phyloP scores from a whole-genome alignment of 106 monocot species.

The Agapanthus africanus region DNA sequence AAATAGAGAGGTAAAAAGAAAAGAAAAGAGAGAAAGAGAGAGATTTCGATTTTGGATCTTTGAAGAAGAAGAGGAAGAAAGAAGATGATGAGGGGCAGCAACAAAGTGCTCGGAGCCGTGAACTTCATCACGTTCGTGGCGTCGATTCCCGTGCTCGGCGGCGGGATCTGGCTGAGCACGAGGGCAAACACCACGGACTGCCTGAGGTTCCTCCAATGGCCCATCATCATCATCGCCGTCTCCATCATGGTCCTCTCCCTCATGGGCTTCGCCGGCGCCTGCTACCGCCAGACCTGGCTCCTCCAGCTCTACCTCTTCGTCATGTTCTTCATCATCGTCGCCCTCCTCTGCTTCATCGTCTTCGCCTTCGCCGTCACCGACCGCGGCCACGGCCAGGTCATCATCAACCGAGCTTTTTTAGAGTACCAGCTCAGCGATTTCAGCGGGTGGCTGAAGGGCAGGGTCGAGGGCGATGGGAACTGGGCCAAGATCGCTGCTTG shows the following conservation, averaged over 20 bases:
- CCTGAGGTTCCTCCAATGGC: slow-evolving; percentile 81
- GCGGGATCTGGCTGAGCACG: slow-evolving; percentile 59
- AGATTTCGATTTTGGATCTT: no score
- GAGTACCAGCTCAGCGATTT: slow-evolving; percentile 85
- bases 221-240: slow-evolving; percentile 59
- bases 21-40: no score
- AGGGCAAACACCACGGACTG: slow-evolving; percentile 65
- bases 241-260: slow-evolving; percentile 78
- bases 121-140: slow-evolving; percentile 73
- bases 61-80: no score
- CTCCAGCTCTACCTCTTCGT: slow-evolving; percentile 70
- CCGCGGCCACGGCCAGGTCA: slow-evolving; percentile 44
- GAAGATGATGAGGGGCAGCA: slow-evolving; percentile 48
- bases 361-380: slow-evolving; percentile 90
- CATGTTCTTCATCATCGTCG: slow-evolving; percentile 65
- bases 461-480: slow-evolving; percentile 32
- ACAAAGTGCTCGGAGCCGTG: slow-evolving; percentile 37
- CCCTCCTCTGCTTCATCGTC: slow-evolving; percentile 62
- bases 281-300: slow-evolving; percentile 62
- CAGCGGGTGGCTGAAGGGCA: slow-evolving; percentile 62
- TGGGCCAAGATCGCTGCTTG: slow-evolving; percentile 67
- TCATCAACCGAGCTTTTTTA: slow-evolving; percentile 35
- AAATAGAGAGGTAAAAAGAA: no score
- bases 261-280: slow-evolving; percentile 72
- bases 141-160: slow-evolving; percentile 75